Evolutionary conservation across 805 yeast species (phyloP).

Genomic region (Schwanniomyces vanrijiae): DNA sequence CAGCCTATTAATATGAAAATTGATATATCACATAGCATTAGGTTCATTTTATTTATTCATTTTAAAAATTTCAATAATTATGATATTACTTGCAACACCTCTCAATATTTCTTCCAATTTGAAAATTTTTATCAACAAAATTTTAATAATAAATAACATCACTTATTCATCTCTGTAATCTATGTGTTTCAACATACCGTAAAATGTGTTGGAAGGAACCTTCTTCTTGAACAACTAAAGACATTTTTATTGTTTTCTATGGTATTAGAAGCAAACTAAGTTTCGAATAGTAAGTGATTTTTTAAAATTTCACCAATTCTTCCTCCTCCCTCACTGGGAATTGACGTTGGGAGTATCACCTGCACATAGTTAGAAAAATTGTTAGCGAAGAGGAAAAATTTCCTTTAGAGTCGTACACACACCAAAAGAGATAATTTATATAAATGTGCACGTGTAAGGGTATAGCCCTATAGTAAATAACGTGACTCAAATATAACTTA

Average conservation of each 20-base stretch:
- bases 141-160: neutral
- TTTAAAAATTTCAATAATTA: no score
- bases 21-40: no score
- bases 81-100: no score
- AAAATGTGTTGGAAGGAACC: conserved; percentile 99
- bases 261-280: conserved; percentile 6
- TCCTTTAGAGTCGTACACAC: neutral
- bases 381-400: neutral
- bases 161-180: neutral
- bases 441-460: neutral
- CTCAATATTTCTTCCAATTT: no score
- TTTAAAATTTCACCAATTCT: conserved; percentile 4
- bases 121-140: neutral
- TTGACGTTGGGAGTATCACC: neutral
- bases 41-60: no score
- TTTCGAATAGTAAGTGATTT: conserved; percentile 2
- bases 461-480: conserved; percentile 5
- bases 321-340: conserved; percentile 1
- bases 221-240: conserved; percentile 98
- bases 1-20: neutral
- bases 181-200: conserved; percentile 68
- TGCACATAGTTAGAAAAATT: conserved; percentile 1
- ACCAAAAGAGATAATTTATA: neutral
- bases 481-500: neutral
- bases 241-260: conserved; percentile 55